phyloP scores from a whole-genome alignment of 2,329 filamentous ascomycete species.

The Aphanocladium album region DNA sequence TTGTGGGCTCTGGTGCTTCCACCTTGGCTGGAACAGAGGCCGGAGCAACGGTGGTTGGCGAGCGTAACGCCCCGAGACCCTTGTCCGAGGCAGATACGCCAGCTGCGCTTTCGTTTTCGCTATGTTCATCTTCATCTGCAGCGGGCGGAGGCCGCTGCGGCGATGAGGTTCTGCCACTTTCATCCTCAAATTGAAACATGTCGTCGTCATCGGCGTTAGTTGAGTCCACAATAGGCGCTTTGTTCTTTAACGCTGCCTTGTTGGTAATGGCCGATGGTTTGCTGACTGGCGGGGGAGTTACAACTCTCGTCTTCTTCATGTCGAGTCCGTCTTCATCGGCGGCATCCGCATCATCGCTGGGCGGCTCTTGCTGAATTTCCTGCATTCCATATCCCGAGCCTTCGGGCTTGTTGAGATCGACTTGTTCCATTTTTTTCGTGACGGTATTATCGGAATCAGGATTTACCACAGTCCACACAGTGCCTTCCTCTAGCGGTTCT shows the following conservation, averaged over 20 bases:
- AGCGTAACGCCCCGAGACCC: slow-evolving; percentile 15
- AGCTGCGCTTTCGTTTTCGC: slow-evolving; percentile 29
- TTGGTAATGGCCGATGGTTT: slow-evolving; percentile 18
- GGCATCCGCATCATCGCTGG: slow-evolving; percentile 19
- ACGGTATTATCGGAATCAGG: slow-evolving; percentile 25
- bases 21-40: slow-evolving; percentile 38
- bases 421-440: slow-evolving; percentile 12
- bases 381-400: background rate
- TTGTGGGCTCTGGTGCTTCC: slow-evolving; percentile 23
- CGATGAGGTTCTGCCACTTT: slow-evolving; percentile 27
- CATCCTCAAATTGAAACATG: slow-evolving; percentile 42
- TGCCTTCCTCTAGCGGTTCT: slow-evolving; percentile 43
- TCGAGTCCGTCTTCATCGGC: slow-evolving; percentile 23
- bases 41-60: slow-evolving; percentile 37
- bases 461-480: slow-evolving; percentile 48
- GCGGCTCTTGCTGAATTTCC: slow-evolving; percentile 15
- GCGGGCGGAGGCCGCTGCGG: slow-evolving; percentile 16
- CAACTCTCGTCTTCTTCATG: slow-evolving; percentile 25
- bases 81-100: background rate
- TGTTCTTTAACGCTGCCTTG: slow-evolving; percentile 17
- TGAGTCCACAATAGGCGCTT: background rate
- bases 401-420: slow-evolving; percentile 15
- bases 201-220: slow-evolving; percentile 35
- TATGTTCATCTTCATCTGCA: slow-evolving; percentile 21
- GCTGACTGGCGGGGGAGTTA: slow-evolving; percentile 21